Evolutionary conservation across 805 yeast genomes (phyloP), one percentile per base, ranked within the genome.

Genomic region (Metahyphopichia silvanorum): DNA sequence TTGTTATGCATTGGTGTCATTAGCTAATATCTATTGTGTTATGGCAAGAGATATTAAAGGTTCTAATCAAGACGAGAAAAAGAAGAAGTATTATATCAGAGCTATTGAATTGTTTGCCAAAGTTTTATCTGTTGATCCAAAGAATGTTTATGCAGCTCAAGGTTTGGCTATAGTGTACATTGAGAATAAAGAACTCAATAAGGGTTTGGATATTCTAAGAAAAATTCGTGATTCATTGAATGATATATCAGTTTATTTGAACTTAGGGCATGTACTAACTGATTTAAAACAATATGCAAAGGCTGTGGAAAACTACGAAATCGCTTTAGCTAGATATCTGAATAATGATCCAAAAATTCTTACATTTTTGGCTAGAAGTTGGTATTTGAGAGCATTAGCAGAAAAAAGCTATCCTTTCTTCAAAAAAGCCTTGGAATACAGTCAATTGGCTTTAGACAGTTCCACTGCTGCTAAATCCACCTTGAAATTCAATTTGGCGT

Each of bases 61-160:
- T 4, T 51, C 67, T 10, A 54, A 61, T 16, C 77, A 77, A 18
- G 63, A 60, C 27, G 69, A 64, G 16, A 84, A 79, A 55, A 73
- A 74, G 40, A 77, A 78, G 44, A 84, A 82, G 43, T 82, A 87
- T 34, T 91, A 83, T 54, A 68, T 82, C 27, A 78, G 95, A 57
- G 96, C 96, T n/a, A 83, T 89, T 10, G 97, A 91, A 60, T 68
- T 93, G 38, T 91, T 79, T 56, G 85, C 87, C 49, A 93, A 93
- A 60, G 96, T 87, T 2, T 64, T 93, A 33, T 80, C 84, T 31
- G 61, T 88, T 18, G 98, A 93, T 61, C 77, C 89, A 2, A 69
- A 74, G 44, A 86, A 91, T 53, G 91, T 89, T 1, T 93, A 82
- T 63, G 99, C 98, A 4, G 98, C 98, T 1, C 98, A 93, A 59